phyloP scores from a whole-genome alignment of 73 alveolate genomes.

The Paramecium pentaurelia region DNA sequence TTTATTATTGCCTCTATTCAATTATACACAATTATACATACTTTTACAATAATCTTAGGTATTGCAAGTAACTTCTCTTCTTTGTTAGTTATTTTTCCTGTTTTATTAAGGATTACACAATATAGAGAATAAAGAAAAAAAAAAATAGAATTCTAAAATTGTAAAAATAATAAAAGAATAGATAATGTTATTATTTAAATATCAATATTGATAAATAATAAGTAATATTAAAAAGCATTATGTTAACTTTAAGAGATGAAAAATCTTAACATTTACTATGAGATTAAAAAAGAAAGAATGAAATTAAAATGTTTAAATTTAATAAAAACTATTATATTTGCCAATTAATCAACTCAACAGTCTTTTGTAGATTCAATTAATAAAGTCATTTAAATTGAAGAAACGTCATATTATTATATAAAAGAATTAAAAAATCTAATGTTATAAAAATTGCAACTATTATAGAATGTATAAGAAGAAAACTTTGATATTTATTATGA shows the following conservation, averaged over 20 bases:
- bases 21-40: neutral
- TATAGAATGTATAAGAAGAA: neutral
- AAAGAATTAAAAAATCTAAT: neutral
- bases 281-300: neutral
- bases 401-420: neutral
- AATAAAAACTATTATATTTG: neutral
- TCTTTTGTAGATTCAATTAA: neutral
- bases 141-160: neutral
- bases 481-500: neutral
- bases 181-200: neutral
- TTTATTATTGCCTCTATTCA: neutral
- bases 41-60: neutral
- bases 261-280: neutral
- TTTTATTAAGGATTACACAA: neutral
- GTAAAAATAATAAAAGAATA: neutral
- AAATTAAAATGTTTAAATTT: neutral
- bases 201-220: neutral
- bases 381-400: neutral
- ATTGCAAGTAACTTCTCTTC: neutral
- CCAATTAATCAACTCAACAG: neutral
- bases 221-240: neutral
- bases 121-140: neutral
- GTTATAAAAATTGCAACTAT: neutral
- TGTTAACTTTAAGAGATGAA: neutral
- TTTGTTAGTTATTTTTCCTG: neutral